These are phyloP conservation scores for Thalassiosira livingstoniorum DNA, from an alignment of 352 stramenopile genomes.

Conservation along the genomic window DNA sequence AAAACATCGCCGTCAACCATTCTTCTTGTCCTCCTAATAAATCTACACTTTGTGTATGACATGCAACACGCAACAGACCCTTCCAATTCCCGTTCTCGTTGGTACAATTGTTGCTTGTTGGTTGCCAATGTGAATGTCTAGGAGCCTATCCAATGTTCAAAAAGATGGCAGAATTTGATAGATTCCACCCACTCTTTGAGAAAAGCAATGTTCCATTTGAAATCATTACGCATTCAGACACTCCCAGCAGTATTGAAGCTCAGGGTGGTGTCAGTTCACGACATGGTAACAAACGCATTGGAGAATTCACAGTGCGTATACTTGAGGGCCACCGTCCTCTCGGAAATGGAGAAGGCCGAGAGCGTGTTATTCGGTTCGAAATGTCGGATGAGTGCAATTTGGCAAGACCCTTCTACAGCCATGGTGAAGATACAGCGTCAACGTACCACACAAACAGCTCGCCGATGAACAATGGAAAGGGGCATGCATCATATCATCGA, in stretches of 20 bases:
- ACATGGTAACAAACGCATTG: conserved; percentile 28
- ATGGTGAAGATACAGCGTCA: neutral
- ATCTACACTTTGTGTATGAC: no score
- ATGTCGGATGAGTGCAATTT: conserved; percentile 64
- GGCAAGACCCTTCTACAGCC: neutral
- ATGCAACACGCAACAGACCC: no score
- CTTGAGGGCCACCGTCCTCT: conserved; percentile 46
- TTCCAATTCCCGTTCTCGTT: no score
- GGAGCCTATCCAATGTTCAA: no score
- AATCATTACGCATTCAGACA: conserved; percentile 29
- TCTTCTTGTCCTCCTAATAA: no score
- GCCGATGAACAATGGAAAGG: conserved; percentile 9
- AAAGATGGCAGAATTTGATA: conserved; percentile 56
- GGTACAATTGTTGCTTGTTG: no score
- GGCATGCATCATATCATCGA: conserved; percentile 5
- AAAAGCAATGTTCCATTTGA: conserved; percentile 58
- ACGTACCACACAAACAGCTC: conserved; percentile 6
- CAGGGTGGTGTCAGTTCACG: neutral
- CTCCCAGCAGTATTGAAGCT: neutral
- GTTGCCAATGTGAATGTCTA: no score
- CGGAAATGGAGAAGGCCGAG: conserved; percentile 35
- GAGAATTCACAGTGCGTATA: conserved; percentile 56
- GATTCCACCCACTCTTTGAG: conserved; percentile 63
- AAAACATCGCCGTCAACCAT: no score
- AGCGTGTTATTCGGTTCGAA: conserved; percentile 66